These are phyloP conservation scores for Stentor coeruleus DNA, from an alignment of 73 alveolate species.

Conservation along the genomic window DNA sequence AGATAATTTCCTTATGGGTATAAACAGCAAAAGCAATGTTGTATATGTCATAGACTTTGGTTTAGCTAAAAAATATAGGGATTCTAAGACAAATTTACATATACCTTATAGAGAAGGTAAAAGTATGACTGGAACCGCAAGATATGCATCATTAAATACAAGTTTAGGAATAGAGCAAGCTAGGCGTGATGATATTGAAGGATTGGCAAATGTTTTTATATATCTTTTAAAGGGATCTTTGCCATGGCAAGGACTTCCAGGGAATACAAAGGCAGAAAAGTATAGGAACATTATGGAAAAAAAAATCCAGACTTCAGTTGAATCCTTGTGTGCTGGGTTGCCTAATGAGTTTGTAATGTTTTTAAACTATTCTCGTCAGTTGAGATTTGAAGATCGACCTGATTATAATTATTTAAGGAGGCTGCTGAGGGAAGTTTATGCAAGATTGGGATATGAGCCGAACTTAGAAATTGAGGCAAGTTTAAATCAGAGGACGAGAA, in stretches of 20 bases:
- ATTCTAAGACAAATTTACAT: slow-evolving; percentile 74
- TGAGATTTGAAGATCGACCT: slow-evolving; percentile 72
- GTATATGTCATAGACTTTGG: slow-evolving; percentile 92
- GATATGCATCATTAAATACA: slow-evolving; percentile 90
- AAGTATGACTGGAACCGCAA: slow-evolving; percentile 91
- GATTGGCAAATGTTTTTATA: slow-evolving; percentile 75
- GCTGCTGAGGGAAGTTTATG: slow-evolving; percentile 43
- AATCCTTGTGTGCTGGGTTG: slow-evolving; percentile 67
- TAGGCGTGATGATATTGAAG: slow-evolving; percentile 86
- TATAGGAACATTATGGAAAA: slow-evolving; percentile 67
- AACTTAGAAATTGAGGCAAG: slow-evolving; percentile 32
- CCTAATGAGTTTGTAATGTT: slow-evolving; percentile 73
- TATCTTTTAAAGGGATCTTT: slow-evolving; percentile 72
- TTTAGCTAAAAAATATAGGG: slow-evolving; percentile 73
- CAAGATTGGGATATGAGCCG: slow-evolving; percentile 31
- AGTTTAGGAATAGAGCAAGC: slow-evolving; percentile 91
- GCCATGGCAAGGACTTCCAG: slow-evolving; percentile 81
- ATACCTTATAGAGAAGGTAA: slow-evolving; percentile 89
- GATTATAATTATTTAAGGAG: slow-evolving; percentile 72
- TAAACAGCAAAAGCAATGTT: slow-evolving; percentile 64
- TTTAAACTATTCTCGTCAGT: slow-evolving; percentile 57
- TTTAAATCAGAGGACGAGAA: no score
- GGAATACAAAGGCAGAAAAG: slow-evolving; percentile 73
- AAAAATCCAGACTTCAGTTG: slow-evolving; percentile 63
- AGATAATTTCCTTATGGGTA: slow-evolving; percentile 89